A percentile compares a stretch with the other conserved stretches of the same genome.
These are phyloP conservation scores for Aspergillus hiratsukae DNA, from an alignment of 2,329 filamentous ascomycete genomes.

Conservation along the genomic window DNA sequence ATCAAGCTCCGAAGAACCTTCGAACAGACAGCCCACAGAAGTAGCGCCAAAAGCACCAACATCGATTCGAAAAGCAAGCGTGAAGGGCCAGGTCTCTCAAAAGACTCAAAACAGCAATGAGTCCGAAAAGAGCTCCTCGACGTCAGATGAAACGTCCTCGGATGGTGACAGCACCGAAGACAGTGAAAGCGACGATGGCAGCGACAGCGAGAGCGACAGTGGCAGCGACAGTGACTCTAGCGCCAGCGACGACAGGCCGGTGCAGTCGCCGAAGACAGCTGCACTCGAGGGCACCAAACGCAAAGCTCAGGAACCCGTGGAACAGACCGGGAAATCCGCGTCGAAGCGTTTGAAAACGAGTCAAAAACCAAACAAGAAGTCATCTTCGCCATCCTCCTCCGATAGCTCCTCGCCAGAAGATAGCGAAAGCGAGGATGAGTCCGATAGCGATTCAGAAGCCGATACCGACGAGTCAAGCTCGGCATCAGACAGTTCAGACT, in stretches of 20 bases:
- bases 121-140: background rate
- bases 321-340: background rate
- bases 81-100: background rate
- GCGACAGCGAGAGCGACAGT: constrained; percentile 5
- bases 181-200: constrained; percentile 5
- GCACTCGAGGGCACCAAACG: background rate
- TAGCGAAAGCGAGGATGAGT: constrained; percentile 9
- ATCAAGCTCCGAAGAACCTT: background rate
- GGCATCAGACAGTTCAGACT: background rate
- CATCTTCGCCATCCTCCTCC: background rate
- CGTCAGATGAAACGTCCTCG: background rate
- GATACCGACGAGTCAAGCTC: background rate
- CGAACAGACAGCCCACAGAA: background rate
- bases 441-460: constrained; percentile 1
- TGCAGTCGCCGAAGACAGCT: background rate
- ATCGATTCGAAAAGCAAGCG: background rate
- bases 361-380: background rate
- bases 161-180: constrained; percentile 4
- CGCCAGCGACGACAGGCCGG: background rate
- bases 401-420: background rate
- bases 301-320: background rate
- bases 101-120: background rate
- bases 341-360: background rate
- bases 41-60: background rate
- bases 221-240: constrained; percentile 11